A percentile compares a stretch with the other conserved stretches of the same genome.
Conservation (phyloP, 2,329 filamentous ascomycete genomes). For the Aspergillus melleus region DNA sequence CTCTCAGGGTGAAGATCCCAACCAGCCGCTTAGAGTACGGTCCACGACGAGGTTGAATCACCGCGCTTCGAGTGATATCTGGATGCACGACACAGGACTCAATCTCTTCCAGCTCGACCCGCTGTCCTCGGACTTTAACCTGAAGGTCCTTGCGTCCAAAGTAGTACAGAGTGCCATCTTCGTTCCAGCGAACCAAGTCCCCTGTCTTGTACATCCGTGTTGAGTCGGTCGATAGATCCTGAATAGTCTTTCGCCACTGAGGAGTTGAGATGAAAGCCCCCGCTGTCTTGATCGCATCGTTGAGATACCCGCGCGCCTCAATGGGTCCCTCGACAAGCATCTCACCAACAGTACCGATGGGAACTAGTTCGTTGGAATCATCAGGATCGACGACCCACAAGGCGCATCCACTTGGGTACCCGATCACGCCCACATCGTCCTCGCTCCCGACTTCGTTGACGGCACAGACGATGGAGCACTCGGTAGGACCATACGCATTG, state of each 20-base stretch:
- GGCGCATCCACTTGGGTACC: neutral
- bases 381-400: constrained; percentile 21
- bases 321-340: constrained; percentile 43
- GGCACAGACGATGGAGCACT: constrained; percentile 6
- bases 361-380: constrained; percentile 7
- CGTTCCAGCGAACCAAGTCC: constrained; percentile 33
- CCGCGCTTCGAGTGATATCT: constrained; percentile 14
- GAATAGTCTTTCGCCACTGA: neutral
- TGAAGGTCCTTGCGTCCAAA: constrained; percentile 36
- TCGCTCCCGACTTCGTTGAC: too few relatives aligned
- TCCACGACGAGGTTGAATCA: neutral
- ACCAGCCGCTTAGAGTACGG: neutral
- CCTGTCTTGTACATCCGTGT: constrained; percentile 34
- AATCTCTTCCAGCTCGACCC: constrained; percentile 36
- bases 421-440: constrained; percentile 8
- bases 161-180: constrained; percentile 30
- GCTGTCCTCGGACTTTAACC: constrained; percentile 37
- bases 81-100: constrained; percentile 14
- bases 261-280: neutral
- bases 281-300: constrained; percentile 22
- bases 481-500: constrained; percentile 7
- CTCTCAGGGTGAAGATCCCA: neutral
- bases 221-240: neutral
- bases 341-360: constrained; percentile 35
- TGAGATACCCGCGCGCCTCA: constrained; percentile 41